Conservation (phyloP, 2,329 filamentous ascomycete genomes). For the Aureobasidium sp. region DNA sequence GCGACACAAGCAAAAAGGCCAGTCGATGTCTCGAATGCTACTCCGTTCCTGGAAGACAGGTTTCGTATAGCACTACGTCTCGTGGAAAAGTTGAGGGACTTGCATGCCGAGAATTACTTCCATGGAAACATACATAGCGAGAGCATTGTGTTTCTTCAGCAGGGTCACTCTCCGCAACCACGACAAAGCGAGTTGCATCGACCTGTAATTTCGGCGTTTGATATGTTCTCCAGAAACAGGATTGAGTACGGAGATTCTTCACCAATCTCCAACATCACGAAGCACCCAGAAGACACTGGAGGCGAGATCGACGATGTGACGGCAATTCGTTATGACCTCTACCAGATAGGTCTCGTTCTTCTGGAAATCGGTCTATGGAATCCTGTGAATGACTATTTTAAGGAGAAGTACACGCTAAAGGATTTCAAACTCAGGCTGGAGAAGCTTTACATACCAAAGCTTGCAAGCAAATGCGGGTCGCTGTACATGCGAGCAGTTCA, state of each 20-base stretch:
- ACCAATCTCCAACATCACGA: constrained; percentile 18
- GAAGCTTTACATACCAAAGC: constrained; percentile 55
- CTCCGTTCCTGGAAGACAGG: constrained; percentile 66
- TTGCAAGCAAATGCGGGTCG: constrained; percentile 63
- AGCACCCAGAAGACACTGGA: constrained; percentile 26
- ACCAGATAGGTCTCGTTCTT: constrained; percentile 65
- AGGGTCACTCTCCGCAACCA: constrained; percentile 36
- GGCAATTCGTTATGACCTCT: constrained; percentile 52
- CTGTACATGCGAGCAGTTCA: constrained; percentile 70
- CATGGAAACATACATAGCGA: constrained; percentile 64
- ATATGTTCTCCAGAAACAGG: constrained; percentile 57
- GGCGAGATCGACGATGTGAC: constrained; percentile 44
- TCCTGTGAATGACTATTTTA: constrained; percentile 52
- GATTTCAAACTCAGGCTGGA: constrained; percentile 60
- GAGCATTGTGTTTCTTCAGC: constrained; percentile 60
- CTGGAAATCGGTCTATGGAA: constrained; percentile 72
- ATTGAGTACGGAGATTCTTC: constrained; percentile 51
- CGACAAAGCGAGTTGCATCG: constrained; percentile 51
- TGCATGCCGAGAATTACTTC: constrained; percentile 61
- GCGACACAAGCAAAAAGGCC: constrained; percentile 36
- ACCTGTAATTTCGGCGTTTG: constrained; percentile 66
- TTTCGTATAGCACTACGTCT: constrained; percentile 69
- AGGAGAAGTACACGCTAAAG: constrained; percentile 52
- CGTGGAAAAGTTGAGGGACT: constrained; percentile 63
- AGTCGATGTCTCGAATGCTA: constrained; percentile 32